phyloP scores from a whole-genome alignment of 2,329 filamentous ascomycete genomes.

The Diaporthe sp. region DNA sequence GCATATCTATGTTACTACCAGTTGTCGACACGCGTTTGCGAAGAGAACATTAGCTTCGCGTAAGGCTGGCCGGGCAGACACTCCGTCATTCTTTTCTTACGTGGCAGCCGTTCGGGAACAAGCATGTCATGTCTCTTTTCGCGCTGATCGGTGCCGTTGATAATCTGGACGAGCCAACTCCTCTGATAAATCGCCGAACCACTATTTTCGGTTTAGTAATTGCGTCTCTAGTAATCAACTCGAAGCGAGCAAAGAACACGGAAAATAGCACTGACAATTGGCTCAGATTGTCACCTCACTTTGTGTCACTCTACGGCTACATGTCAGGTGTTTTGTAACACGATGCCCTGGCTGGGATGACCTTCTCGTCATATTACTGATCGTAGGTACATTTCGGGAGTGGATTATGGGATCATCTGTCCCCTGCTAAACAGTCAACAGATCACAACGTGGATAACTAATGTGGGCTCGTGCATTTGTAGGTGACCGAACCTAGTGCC shows the following conservation, averaged over 20 bases:
- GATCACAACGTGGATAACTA: slow-evolving; percentile 30
- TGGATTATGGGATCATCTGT: too few species aligned
- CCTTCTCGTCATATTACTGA: slow-evolving; percentile 22
- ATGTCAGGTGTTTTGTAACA: slow-evolving; percentile 34
- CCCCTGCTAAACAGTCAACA: background rate
- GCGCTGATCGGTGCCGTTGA: slow-evolving; percentile 24
- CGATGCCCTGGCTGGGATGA: slow-evolving; percentile 33
- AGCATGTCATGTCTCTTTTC: slow-evolving; percentile 34
- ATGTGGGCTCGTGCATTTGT: slow-evolving; percentile 31
- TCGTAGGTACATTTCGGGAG: background rate
- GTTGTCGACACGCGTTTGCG: background rate
- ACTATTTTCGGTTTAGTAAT: slow-evolving; percentile 29
- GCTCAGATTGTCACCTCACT: slow-evolving; percentile 24
- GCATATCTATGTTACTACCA: background rate
- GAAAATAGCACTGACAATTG: background rate
- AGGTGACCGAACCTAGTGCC: background rate
- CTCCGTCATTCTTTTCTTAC: background rate
- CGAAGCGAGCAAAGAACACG: too few species aligned
- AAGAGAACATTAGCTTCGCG: background rate
- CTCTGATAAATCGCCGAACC: slow-evolving; percentile 24
- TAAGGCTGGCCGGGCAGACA: background rate
- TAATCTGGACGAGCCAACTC: slow-evolving; percentile 31
- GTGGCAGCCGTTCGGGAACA: slow-evolving; percentile 1
- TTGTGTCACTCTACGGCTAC: slow-evolving; percentile 22
- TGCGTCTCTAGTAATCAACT: slow-evolving; percentile 9